Conservation (phyloP, 768 basidiomycete species). For the Suillus fuscotomentosus region DNA sequence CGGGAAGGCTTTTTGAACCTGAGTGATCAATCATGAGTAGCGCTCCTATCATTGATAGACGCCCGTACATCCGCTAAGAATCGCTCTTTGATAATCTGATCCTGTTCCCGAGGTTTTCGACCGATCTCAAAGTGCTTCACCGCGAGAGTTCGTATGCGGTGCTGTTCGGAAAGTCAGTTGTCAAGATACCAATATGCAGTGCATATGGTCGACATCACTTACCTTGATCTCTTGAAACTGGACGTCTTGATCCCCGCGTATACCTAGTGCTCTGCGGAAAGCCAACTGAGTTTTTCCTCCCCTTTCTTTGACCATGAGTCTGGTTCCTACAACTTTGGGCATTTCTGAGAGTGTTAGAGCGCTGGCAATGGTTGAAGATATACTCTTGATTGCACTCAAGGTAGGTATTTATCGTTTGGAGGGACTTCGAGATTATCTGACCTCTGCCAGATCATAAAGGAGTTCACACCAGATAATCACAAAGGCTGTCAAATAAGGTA, state of each 20-base stretch:
- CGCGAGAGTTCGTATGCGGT: constrained; percentile 1
- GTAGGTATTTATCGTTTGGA: background rate
- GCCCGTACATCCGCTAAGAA: constrained; percentile 2
- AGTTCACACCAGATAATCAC: background rate
- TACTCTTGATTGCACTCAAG: background rate
- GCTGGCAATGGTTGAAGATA: background rate
- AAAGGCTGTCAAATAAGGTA: background rate
- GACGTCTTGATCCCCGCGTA: background rate
- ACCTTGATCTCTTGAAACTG: constrained; percentile 4
- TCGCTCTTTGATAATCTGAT: background rate
- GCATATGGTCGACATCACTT: background rate
- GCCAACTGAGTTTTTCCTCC: background rate
- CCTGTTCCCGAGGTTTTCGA: background rate
- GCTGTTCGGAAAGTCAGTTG: background rate
- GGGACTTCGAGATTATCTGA: constrained; percentile 3
- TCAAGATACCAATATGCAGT: background rate
- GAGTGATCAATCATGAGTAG: background rate
- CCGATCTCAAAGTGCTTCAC: constrained; percentile 5
- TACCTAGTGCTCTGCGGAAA: background rate
- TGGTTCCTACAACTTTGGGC: background rate
- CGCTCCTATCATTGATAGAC: background rate
- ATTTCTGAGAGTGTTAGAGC: background rate
- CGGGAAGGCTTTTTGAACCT: background rate
- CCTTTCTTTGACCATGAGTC: background rate
- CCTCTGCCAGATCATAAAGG: background rate